Percentiles rank a stretch among this genome's conserved stretches.
Evolutionary conservation across 768 basidiomycete species (phyloP).

Genomic region (Inosperma sp.): DNA sequence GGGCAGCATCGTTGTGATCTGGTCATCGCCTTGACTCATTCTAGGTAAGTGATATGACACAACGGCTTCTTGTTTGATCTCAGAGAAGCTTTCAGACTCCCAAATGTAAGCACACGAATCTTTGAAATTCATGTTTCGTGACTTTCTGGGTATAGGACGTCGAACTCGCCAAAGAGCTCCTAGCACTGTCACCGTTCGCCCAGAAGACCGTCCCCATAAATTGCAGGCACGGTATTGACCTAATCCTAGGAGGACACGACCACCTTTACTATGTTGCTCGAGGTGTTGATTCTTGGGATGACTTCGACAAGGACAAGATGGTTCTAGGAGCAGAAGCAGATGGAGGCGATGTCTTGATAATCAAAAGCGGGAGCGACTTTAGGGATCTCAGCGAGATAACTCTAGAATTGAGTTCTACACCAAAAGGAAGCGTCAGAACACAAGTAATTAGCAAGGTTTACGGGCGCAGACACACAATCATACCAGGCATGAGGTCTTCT

Average conservation of each 20-base stretch:
- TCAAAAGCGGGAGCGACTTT: conserved; percentile 91
- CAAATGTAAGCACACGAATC: conserved; percentile 42
- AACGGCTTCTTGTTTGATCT: background rate
- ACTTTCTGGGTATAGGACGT: conserved; percentile 52
- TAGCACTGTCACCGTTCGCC: conserved; percentile 53
- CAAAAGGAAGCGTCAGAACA: conserved; percentile 57
- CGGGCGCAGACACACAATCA: conserved; percentile 63
- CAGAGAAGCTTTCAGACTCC: conserved; percentile 32
- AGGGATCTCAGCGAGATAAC: conserved; percentile 75
- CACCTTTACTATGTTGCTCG: conserved; percentile 74
- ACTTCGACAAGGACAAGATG: conserved; percentile 46
- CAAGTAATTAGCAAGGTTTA: conserved; percentile 59
- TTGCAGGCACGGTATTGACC: conserved; percentile 69
- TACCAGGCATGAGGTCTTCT: conserved; percentile 55
- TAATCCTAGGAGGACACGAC: conserved; percentile 87
- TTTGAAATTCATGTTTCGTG: background rate
- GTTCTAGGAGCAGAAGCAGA: conserved; percentile 71
- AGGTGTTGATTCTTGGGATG: conserved; percentile 64
- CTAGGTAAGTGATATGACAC: conserved; percentile 43
- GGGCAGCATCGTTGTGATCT: conserved; percentile 73
- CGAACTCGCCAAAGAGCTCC: conserved; percentile 58
- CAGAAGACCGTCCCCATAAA: conserved; percentile 42
- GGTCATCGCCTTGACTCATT: conserved; percentile 83
- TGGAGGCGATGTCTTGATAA: conserved; percentile 60
- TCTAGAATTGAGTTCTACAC: conserved; percentile 56